A percentile compares a stretch with the other conserved stretches of the same genome.
Conservation (phyloP, 1,139 yeast species). For the Yarrowia galli region DNA sequence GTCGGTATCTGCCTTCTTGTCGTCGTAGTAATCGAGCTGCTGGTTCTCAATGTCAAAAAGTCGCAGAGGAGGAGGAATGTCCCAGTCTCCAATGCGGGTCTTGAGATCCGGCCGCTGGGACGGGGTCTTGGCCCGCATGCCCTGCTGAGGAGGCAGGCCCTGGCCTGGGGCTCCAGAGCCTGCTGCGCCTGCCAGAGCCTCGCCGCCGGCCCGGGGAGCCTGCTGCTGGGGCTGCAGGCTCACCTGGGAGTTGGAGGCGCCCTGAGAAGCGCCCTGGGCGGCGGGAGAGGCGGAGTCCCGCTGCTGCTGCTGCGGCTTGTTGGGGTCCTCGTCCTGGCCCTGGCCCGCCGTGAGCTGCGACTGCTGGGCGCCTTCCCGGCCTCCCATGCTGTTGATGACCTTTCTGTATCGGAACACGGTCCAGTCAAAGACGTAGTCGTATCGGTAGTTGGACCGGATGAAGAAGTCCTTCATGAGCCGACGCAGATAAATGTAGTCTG, state of each 20-base stretch:
- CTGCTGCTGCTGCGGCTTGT: slow-evolving; percentile 40
- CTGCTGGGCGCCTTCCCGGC: slow-evolving; percentile 48
- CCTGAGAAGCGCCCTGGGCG: slow-evolving; percentile 25
- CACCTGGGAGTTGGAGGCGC: slow-evolving; percentile 38
- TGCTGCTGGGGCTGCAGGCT: slow-evolving; percentile 25
- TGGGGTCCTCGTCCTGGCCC: slow-evolving; percentile 39
- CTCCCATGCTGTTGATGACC: slow-evolving; percentile 42
- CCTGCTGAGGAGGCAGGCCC: background rate
- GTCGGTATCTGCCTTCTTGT: slow-evolving; percentile 35
- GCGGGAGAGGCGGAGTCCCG: slow-evolving; percentile 33
- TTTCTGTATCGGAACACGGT: slow-evolving; percentile 75
- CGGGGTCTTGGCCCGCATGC: slow-evolving; percentile 30
- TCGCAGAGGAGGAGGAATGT: slow-evolving; percentile 37
- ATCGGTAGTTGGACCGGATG: slow-evolving; percentile 85
- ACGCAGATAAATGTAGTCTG: slow-evolving; percentile 90
- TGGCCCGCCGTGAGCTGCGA: slow-evolving; percentile 38
- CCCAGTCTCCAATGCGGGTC: slow-evolving; percentile 39
- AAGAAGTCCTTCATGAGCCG: slow-evolving; percentile 89
- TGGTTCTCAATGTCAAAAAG: slow-evolving; percentile 38
- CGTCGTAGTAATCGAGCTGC: slow-evolving; percentile 38
- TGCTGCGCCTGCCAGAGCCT: background rate
- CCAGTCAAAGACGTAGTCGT: slow-evolving; percentile 98
- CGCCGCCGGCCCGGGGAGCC: slow-evolving; percentile 3
- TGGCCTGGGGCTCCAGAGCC: background rate
- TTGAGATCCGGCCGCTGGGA: slow-evolving; percentile 35